Conservation (phyloP, 2,329 filamentous ascomycete species). For the Aspergillaceae sp. region DNA sequence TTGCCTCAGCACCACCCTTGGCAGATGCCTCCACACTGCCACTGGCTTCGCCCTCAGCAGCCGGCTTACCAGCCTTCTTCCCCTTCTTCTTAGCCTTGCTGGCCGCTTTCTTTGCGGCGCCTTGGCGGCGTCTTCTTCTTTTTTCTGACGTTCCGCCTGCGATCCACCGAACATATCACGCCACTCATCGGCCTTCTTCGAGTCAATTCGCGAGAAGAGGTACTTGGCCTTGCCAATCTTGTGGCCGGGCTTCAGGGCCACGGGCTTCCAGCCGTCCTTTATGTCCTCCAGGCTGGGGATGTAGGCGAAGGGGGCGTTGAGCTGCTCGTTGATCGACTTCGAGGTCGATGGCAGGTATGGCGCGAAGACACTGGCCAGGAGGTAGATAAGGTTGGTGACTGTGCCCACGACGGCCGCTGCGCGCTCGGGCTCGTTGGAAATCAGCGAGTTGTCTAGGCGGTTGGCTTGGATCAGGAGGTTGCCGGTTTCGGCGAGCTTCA, state of each 20-base stretch:
- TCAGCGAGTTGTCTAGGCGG: conserved; percentile 53
- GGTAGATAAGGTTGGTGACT: conserved; percentile 74
- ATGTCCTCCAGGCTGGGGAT: conserved; percentile 50
- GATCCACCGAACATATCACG: conserved; percentile 60
- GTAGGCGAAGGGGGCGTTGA: conserved; percentile 50
- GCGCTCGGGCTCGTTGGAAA: conserved; percentile 50
- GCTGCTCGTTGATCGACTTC: conserved; percentile 65
- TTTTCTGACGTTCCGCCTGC: conserved; percentile 57
- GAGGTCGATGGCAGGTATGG: conserved; percentile 82
- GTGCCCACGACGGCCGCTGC: conserved; percentile 61
- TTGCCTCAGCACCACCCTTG: conserved; percentile 25
- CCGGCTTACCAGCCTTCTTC: conserved; percentile 28
- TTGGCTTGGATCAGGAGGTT: conserved; percentile 54
- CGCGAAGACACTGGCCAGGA: conserved; percentile 67
- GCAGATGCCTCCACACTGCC: conserved; percentile 27
- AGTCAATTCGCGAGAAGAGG: conserved; percentile 75
- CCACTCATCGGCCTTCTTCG: conserved; percentile 77
- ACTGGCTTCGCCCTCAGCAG: conserved; percentile 14
- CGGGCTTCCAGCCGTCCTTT: conserved; percentile 53
- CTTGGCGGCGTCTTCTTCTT: conserved; percentile 47
- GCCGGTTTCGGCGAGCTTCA: conserved; percentile 51
- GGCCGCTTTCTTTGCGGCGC: conserved; percentile 31
- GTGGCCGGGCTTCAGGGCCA: conserved; percentile 59
- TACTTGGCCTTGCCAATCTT: conserved; percentile 71
- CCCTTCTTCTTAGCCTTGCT: conserved; percentile 27